Base-by-base conservation (phyloP, 2,329 filamentous ascomycete genomes). In the Fulvia fulva region DNA sequence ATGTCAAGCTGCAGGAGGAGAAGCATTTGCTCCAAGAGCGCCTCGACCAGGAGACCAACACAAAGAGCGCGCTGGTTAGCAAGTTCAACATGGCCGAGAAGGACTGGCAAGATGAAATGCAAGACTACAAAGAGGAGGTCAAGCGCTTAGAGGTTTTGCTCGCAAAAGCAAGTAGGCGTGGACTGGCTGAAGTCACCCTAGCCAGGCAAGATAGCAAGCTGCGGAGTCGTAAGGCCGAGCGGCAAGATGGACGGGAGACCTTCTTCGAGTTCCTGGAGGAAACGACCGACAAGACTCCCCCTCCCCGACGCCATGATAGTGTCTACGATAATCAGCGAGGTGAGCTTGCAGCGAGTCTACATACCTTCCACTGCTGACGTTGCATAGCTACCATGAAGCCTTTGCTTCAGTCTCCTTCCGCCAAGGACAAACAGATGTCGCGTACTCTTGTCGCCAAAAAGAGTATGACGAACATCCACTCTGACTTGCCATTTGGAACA, bases 61-160 rank as follows among this genome's bases (percentile, higher is more conserved):
- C 64, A 1, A 64, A 53, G 12, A 56, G 60, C 19, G 62, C 61
- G 1, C 46, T 67, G 26, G 51, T 65, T 5, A 53, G 60, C 26
- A 64, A 67, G 21, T 66, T 68, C 37, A 66, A 71, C 30, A 63
- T 62, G 16, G 65, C 69, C 7, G 68, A 75, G 56, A 65, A 68
- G 12, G 58, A 60, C 5, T 77, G 72, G 73, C 46, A 64, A 2
- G 59, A 69, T 8, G 68, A 71, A 53, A 71, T 73, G 57, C 63
- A 65, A 43, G 65, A 68, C 16, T 78, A 75, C 61, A 70, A 73
- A 41, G 70, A 70, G 2, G 76, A 79, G 58, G 73, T 78, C 53
- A 76, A 73, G 57, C 73, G 76, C 16, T 68, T 79, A 14, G 77
- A 79, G 62, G 59, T 78, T 3, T 60, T 79, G 25, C 76, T 79